Evolutionary conservation across 2,329 filamentous ascomycete species (phyloP), one percentile per base, ranked within the genome.

Genomic region (Epichloe sylvatica): DNA sequence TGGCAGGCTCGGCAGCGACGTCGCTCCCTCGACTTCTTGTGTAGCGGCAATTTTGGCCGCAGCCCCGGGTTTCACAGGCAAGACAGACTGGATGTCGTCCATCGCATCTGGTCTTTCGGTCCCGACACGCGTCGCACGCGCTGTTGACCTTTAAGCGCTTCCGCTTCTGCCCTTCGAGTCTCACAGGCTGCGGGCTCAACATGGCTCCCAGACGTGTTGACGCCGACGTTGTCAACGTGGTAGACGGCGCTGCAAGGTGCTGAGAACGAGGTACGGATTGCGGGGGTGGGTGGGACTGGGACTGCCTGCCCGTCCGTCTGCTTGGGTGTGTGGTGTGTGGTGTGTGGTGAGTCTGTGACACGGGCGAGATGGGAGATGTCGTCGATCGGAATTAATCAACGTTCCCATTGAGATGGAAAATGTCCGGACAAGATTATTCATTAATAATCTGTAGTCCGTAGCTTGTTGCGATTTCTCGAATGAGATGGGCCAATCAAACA

Each of bases 81-180:
- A 49, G 33, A 38, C 47, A 49, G 15, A 49, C 33, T 0, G 47
- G 47, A 30, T 21, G 47, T 34, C 40, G 47, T 13, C 47, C 47
- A 44, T 49, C 47, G 40, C 47, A 49, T 17, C 47, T 12, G 21
- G 47, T 49, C 34, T 49, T 49, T 17, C 47, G 47, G n/a, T 44
- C 47, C 15, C 47, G 35, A 21, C 47, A 49, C 9, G 39, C 40
- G 21, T 49, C 40, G 40, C 47, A 49, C 21, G 47, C 47, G 39
- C 40, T 38, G n/a, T 49, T 49, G 40, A 49, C 39, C 34, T 44
- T 49, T 19, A 49, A 21, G 9, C 47, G 47, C 21, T 49, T 49
- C 19, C 40, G 47, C 34, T 44, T 43, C 11, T n/a, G 33, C 15
- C 19, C 47, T 8, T 49, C 34, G 23, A 42, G 17, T 35, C 17